Base-by-base conservation (phyloP, 2,329 filamentous ascomycete genomes). In the Penicillium sp. region DNA sequence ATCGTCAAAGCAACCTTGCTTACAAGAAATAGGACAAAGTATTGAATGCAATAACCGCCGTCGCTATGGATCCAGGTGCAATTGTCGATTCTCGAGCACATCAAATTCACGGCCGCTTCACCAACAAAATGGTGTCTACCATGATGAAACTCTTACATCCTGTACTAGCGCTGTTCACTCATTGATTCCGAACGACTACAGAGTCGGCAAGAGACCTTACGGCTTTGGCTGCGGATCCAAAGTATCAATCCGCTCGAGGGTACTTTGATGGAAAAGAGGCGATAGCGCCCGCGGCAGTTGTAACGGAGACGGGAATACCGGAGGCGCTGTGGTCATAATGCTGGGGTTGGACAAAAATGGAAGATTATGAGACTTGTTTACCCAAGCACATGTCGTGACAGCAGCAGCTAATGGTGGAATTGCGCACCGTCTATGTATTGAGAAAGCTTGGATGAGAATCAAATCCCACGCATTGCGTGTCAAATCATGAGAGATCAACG, bases 61-160 rank as follows among this genome's bases (percentile, higher is more conserved):
- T 52, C 7, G 55, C 58, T n/a, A 49, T 60, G 50, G 48, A 60
- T 44, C 55, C 58, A 13, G 55, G 55, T 13, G 54, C 41, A 13
- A 21, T 59, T 21, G 54, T 52, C 3, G 29, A 49, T 44, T 59
- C 57, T 16, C 54, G 57, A 3, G 57, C 57, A 5, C 53, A 58
- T 56, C 8, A 21, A 14, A 41, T 41, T 10, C 39, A 41, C 39
- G 9, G 19, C 19, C 39, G 39, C 10, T 41, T 41, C 11, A 7
- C 14, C 39, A 41, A 41, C 11, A 41, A 3, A 14, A 10, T 22
- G 9, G 19, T 41, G 4, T 41, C 22, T 9, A 4, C 19, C 5
- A 22, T 41, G 19, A 41, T 41, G 39, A 41, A 14, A 13, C 0
- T 22, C 1, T 41, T 41, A 7, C 39, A 22, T 11, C 39, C 39